Evolutionary conservation across 1,284 basidiomycete species (phyloP), one percentile per base, ranked within the genome.

Genomic region (Ganoderma meredithae): DNA sequence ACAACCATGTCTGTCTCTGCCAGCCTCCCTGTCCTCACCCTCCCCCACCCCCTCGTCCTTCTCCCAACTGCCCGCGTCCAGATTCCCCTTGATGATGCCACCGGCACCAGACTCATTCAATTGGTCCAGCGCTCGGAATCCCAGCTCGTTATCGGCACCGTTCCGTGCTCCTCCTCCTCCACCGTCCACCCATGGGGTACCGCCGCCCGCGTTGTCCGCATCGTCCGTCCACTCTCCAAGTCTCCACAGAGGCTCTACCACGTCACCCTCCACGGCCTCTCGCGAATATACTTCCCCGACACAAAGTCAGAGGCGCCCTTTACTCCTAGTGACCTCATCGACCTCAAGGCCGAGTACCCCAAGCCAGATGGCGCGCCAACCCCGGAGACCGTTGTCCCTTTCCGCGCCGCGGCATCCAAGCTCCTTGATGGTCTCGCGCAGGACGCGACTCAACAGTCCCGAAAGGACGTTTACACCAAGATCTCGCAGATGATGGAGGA

Each of bases 51-150:
- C 0, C 80, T 86, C 61, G 79, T 94, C 66, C 85, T 94, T 27
- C 83, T 94, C 13, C 92, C 92, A 0, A 86, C 86, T 2, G 86
- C 89, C 0, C 81, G 90, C 7, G 79, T 91, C 62, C 88, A 90
- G 0, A 77, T 93, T 64, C 87, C 89, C 2, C 83, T 94, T 25
- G 81, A 85, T 36, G 83, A 81, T 27, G 72, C 82, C 12, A 82
- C 88, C 55, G 92, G 89, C 36, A 88, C 90, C 71, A 85, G 83
- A 17, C 78, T 93, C 3, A 80, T 91, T 40, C 77, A 84, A 0
- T 83, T 91, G 70, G 85, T 91, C 63, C 87, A 90, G 60, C 84
- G 87, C 55, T 85, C 88, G 4, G 89, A 90, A 53, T 77, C 84
- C 7, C 84, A 90, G 31, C 87, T 89, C 1, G 80, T 91, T 65